A percentile compares a stretch with the other conserved stretches of the same genome.
phyloP scores from a whole-genome alignment of 1,284 basidiomycete genomes.

The Cutaneotrichosporon spelunceum region DNA sequence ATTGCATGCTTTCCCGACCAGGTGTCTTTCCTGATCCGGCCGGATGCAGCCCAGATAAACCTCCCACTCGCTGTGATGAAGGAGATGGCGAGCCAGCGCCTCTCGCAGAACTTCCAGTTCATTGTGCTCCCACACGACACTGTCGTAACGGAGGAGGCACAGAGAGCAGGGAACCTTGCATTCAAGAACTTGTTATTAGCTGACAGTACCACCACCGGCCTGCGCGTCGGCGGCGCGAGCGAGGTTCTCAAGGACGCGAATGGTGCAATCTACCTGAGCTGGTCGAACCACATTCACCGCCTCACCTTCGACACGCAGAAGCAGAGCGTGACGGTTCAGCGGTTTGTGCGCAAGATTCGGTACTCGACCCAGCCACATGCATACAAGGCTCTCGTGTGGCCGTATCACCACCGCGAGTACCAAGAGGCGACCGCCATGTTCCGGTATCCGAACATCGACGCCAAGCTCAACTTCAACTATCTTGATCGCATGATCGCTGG shows the following conservation, averaged over 20 bases:
- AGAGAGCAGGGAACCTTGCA: background rate
- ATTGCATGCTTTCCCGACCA: slow-evolving; percentile 51
- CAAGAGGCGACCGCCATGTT: slow-evolving; percentile 76
- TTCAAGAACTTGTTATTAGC: slow-evolving; percentile 58
- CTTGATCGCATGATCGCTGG: slow-evolving; percentile 66
- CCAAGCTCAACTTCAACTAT: slow-evolving; percentile 50
- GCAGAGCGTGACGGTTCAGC: slow-evolving; percentile 79
- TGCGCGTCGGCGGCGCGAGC: slow-evolving; percentile 63
- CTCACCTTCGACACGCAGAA: slow-evolving; percentile 74
- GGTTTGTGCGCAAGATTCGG: slow-evolving; percentile 76
- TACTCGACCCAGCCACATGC: slow-evolving; percentile 61
- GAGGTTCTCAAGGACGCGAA: slow-evolving; percentile 65
- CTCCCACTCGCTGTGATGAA: slow-evolving; percentile 82
- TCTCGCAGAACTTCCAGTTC: slow-evolving; percentile 93
- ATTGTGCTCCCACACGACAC: slow-evolving; percentile 57
- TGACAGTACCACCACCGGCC: slow-evolving; percentile 56
- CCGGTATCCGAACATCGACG: slow-evolving; percentile 58
- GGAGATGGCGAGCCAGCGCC: slow-evolving; percentile 86
- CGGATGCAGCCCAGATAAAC: slow-evolving; percentile 52
- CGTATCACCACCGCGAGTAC: slow-evolving; percentile 80
- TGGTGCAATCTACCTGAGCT: slow-evolving; percentile 83
- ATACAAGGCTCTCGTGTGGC: slow-evolving; percentile 91
- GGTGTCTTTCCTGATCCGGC: slow-evolving; percentile 62
- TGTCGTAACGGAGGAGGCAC: slow-evolving; percentile 23
- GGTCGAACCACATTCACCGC: slow-evolving; percentile 91